Base-by-base conservation (phyloP, 2,329 filamentous ascomycete species). In the Fusarium globosum region DNA sequence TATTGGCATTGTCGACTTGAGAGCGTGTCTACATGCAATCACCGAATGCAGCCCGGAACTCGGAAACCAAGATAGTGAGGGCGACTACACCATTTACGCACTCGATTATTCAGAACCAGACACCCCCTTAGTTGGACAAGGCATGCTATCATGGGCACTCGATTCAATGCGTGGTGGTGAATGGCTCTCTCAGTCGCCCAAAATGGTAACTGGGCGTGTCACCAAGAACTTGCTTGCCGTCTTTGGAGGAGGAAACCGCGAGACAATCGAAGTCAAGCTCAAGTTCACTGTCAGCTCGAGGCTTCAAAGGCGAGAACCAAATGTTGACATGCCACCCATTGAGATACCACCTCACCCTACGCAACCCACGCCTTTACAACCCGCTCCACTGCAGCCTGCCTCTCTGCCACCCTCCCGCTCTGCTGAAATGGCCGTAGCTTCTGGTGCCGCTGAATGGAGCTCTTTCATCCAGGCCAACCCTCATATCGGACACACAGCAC, bases 101-200 rank as follows among this genome's bases (percentile, higher is more conserved):
- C 94, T 94, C 85, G 96, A 99, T 82, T 98, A 96, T 82, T 98
- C 96, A 18, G 96, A 99, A 83, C 93, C 94, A 73, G 95, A 98
- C 79, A 94, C 92, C 23, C 96, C 97, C 60, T 88, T 98, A 63
- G 96, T 98, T 30, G 96, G 96, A 28, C 96, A 99, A 82, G 96
- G 97, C 60, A 94, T 98, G 91, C 87, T 99, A 26, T 98, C 96
- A 42, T 93, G 93, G 89, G 90, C 92, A 28, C 86, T 98, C 51
- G 90, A 80, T 79, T 80, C 82, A 6, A 78, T 84, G 73, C 76
- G 77, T 33, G 73, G 76, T 41, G 77, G 75, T 39, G 77, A 82
- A 33, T 70, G 75, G 85, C 23, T 85, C 86, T 33, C 86, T 56
- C 87, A 90, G 63, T 88, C 91, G 76, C 90, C 90, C 18, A 90